Base-by-base conservation (phyloP, 73 alveolate species). In the Paramecium octaurelia region DNA sequence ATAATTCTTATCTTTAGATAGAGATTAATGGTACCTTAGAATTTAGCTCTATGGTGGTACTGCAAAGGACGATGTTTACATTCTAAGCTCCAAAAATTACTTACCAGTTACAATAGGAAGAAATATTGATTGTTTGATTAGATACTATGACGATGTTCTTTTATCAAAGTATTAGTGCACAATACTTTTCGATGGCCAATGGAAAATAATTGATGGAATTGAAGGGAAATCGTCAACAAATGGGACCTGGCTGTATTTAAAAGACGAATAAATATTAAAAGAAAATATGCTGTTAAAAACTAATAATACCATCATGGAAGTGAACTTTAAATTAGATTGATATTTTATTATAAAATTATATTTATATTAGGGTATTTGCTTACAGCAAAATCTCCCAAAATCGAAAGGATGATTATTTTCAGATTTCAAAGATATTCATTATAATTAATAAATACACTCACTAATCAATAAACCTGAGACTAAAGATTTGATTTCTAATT, bases 21-120 rank as follows among this genome's bases (percentile, higher is more conserved):
- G 84, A 64, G 50, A 64, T 64, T 27, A 64, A 64, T 64, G 29
- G 24, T 64, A 64, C 46, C 46, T 64, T 31, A 64, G 84, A 64
- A 64, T 64, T 31, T 10, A 64, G 27, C 11, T 27, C 21, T 64
- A 64, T 64, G 84, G 84, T 3, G 84, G 84, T 6, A 34, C 48
- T 4, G 84, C 84, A 31, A 64, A 64, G 12, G 84, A 64, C 31
- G 84, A 64, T 64, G 84, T 64, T 12, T 64, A 64, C 27, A 34
- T 64, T 4, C 31, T 64, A 31, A 20, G 50, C 11, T 64, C 84
- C 1, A 31, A 64, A 64, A 64, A 64, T 34, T 64, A 31, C 31
- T 34, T 64, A 64, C 84, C 84, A 6, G 84, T 64, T 20, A 64
- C 84, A 1, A 64, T 64, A 7, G 84, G 84, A 64, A 64, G 84